Evolutionary conservation across 2,329 filamentous ascomycete species (phyloP).

Genomic region (Septoria linicola): DNA sequence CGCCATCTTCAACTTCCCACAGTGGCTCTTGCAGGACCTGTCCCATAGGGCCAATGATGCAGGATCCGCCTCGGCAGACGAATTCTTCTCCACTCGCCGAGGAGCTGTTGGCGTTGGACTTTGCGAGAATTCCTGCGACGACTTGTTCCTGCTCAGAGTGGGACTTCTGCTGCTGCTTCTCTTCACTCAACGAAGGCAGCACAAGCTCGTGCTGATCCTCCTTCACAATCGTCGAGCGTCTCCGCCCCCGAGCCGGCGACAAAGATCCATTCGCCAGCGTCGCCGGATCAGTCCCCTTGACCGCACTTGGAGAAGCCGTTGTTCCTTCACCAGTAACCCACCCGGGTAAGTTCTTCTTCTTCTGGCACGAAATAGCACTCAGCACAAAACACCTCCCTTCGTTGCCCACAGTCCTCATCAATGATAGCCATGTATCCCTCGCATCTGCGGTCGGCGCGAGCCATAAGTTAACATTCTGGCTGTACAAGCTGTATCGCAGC

Average conservation of each 20-base stretch:
- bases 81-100: conserved; percentile 49
- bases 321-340: conserved; percentile 51
- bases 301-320: not conserved
- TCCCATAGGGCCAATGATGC: conserved; percentile 75
- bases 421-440: conserved; percentile 74
- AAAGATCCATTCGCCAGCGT: conserved; percentile 13
- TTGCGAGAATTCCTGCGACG: not conserved
- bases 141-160: conserved; percentile 9
- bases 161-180: conserved; percentile 2
- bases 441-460: conserved; percentile 86
- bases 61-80: conserved; percentile 73
- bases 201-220: conserved; percentile 59
- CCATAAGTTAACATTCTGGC: conserved; percentile 88
- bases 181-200: conserved; percentile 36
- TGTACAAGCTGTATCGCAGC: conserved; percentile 77
- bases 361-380: conserved; percentile 79
- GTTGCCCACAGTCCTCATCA: conserved; percentile 78
- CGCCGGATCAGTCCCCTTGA: not conserved
- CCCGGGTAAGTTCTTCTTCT: conserved; percentile 55
- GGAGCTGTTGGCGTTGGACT: conserved; percentile 11
- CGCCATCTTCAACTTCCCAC: conserved; percentile 72
- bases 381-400: conserved; percentile 86
- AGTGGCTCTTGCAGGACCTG: conserved; percentile 77
- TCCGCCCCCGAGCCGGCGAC: conserved; percentile 29
- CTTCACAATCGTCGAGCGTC: conserved; percentile 42